Percentiles rank a stretch among this genome's conserved stretches.
Conservation (phyloP, 441 rosid species). For the Bocquillonia castaneifolia region DNA sequence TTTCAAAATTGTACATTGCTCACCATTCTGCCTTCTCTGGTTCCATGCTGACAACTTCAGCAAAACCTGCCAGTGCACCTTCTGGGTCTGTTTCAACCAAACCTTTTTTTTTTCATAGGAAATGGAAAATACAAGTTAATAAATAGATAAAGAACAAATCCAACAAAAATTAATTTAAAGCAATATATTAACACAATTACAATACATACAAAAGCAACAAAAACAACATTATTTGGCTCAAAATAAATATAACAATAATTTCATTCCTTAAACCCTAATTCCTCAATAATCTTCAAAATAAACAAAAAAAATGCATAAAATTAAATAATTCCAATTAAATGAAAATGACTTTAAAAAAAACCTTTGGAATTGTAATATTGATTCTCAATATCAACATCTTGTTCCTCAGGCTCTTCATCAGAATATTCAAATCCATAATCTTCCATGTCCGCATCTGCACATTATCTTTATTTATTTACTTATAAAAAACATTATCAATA, state of each 20-base stretch:
- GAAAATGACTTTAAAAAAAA: constrained; percentile 5
- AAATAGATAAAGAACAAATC: not conserved
- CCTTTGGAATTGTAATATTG: constrained; percentile 97
- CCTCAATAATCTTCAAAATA: not conserved
- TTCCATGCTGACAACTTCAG: constrained; percentile 90
- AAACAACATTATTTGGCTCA: not conserved
- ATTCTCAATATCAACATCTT: constrained; percentile 94
- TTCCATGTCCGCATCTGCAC: constrained; percentile 97
- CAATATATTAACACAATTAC: not conserved
- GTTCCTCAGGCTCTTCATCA: constrained; percentile 96
- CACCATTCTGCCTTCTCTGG: constrained; percentile 99
- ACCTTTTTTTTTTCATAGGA: constrained; percentile 35
- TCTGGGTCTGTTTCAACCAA: constrained; percentile 90
- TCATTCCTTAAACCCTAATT: not conserved
- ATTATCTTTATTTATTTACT: not conserved
- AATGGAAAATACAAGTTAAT: not conserved
- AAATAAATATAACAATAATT: not conserved
- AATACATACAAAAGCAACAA: not conserved
- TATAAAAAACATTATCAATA: not conserved
- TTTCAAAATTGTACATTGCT: constrained; percentile 15
- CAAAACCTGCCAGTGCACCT: constrained; percentile 92
- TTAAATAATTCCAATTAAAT: not conserved
- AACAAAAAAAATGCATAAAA: not conserved
- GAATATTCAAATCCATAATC: constrained; percentile 98
- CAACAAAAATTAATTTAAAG: not conserved